Evolutionary conservation across 2,329 filamentous ascomycete genomes (phyloP).

Genomic region (Cladophialophora yegresii): DNA sequence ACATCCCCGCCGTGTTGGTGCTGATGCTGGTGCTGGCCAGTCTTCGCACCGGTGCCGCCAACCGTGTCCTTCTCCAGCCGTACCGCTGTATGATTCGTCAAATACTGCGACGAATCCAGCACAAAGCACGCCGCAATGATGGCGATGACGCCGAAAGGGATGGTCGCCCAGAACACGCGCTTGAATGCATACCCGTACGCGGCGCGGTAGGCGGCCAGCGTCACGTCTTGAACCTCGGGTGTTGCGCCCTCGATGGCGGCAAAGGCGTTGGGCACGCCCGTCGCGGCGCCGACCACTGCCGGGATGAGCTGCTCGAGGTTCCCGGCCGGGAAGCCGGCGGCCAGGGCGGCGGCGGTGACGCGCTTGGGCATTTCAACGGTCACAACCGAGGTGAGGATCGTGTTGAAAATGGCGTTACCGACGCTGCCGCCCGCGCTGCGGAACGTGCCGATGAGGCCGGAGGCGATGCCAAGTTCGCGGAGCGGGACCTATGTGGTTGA

Average conservation of each 20-base stretch:
- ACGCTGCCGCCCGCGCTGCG: conserved; percentile 14
- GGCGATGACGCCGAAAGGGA: conserved; percentile 22
- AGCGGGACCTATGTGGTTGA: conserved; percentile 4
- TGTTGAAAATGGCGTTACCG: conserved; percentile 21
- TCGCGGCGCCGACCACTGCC: conserved; percentile 5
- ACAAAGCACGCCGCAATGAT: conserved; percentile 9
- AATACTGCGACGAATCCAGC: conserved; percentile 16
- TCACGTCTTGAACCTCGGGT: conserved; percentile 9
- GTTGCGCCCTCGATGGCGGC: conserved; percentile 12
- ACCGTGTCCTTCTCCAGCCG: conserved; percentile 17
- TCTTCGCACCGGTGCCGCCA: not conserved
- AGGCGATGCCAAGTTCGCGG: conserved; percentile 16
- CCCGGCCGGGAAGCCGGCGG: not conserved
- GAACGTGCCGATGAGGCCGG: conserved; percentile 23
- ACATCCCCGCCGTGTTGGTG: not conserved
- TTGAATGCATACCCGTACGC: conserved; percentile 18
- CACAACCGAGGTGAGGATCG: conserved; percentile 12
- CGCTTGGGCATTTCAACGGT: conserved; percentile 1
- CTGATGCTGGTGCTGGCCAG: not conserved
- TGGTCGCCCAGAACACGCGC: conserved; percentile 16
- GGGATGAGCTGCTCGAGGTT: conserved; percentile 11
- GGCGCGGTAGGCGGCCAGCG: conserved; percentile 1
- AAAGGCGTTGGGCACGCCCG: conserved; percentile 16
- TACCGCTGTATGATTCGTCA: conserved; percentile 21
- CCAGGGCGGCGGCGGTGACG: conserved; percentile 6